These are phyloP conservation scores for Flaveria floridana DNA, from an alignment of 140 eudicot species.

Conservation along the genomic window DNA sequence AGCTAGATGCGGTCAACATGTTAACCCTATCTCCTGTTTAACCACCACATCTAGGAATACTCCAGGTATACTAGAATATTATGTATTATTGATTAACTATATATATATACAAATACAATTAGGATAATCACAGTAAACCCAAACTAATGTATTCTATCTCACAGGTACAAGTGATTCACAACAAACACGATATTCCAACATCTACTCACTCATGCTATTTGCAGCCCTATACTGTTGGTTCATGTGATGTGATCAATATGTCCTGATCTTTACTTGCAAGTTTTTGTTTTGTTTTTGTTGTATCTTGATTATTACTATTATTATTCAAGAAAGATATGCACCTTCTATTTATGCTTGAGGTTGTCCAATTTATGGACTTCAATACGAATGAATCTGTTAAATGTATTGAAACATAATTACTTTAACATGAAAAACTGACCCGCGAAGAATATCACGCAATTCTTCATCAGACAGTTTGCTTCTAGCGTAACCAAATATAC, in stretches of 20 bases:
- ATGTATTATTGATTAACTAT: no score
- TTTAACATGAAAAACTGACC: conserved; percentile 22
- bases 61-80: background rate
- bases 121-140: background rate
- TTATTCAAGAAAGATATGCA: conserved; percentile 2
- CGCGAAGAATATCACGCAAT: conserved; percentile 16
- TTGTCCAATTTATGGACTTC: background rate
- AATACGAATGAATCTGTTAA: background rate
- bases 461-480: conserved; percentile 34
- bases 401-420: background rate
- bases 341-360: background rate
- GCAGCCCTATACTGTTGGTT: conserved; percentile 30
- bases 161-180: conserved; percentile 31
- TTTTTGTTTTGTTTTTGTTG: background rate
- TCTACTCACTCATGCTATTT: conserved; percentile 11
- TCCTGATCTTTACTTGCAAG: background rate
- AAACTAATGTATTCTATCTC: background rate
- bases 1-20: conserved; percentile 74
- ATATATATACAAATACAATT: no score
- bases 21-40: conserved; percentile 56
- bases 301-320: conserved; percentile 7
- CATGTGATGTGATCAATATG: background rate
- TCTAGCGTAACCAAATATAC: conserved; percentile 89
- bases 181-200: background rate
- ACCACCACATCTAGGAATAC: conserved; percentile 33